phyloP scores from a whole-genome alignment of 2,329 filamentous ascomycete genomes.

The Fonsecaea pugnacius region DNA sequence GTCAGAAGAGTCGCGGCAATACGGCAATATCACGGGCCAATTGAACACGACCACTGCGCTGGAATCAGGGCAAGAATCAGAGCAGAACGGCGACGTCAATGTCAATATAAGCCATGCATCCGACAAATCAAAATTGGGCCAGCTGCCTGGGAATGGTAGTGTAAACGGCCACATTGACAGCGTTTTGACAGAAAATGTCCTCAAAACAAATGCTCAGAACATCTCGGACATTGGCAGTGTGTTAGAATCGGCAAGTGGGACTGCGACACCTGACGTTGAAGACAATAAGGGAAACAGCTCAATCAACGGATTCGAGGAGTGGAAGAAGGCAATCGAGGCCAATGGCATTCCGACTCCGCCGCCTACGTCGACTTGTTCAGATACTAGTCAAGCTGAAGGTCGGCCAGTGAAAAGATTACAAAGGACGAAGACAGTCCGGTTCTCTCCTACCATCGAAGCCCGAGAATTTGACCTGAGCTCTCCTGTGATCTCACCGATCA shows the following conservation, averaged over 20 bases:
- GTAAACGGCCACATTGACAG: conserved; percentile 19
- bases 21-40: conserved; percentile 3
- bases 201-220: conserved; percentile 35
- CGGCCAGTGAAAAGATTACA: conserved; percentile 30
- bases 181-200: conserved; percentile 21
- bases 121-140: conserved; percentile 63
- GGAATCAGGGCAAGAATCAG: conserved; percentile 62
- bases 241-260: conserved; percentile 29
- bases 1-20: conserved; percentile 53
- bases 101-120: not conserved
- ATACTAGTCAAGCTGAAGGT: conserved; percentile 32
- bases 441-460: conserved; percentile 69
- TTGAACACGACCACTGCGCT: conserved; percentile 53
- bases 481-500: conserved; percentile 38
- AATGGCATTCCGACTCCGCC: conserved; percentile 39
- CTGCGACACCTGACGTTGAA: conserved; percentile 20
- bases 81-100: conserved; percentile 12
- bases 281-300: conserved; percentile 31
- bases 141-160: conserved; percentile 41
- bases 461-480: conserved; percentile 57
- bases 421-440: conserved; percentile 67
- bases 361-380: conserved; percentile 36
- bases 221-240: conserved; percentile 35
- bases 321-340: conserved; percentile 35
- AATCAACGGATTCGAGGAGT: conserved; percentile 36